Evolutionary conservation across 1,284 basidiomycete genomes (phyloP).

Genomic region (Sanguinoderma infundibulare): DNA sequence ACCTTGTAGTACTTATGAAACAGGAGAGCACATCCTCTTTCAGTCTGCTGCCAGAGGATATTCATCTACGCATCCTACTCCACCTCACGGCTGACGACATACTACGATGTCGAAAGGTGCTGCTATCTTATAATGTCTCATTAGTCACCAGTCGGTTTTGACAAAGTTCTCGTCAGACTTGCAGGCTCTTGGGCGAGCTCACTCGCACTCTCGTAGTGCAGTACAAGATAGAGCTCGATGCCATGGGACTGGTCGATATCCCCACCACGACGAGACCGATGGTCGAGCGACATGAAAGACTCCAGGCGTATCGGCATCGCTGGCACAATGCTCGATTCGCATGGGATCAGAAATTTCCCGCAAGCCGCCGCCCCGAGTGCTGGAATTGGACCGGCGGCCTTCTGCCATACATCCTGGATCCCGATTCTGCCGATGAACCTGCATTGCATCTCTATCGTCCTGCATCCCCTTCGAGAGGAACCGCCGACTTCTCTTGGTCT

Average conservation of each 20-base stretch:
- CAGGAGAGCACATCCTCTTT: neutral
- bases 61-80: neutral
- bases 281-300: neutral
- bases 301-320: neutral
- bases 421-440: neutral
- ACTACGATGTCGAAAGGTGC: neutral
- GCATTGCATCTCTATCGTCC: neutral
- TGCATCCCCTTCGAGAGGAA: neutral
- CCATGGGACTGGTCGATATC: neutral
- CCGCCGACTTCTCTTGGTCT: neutral
- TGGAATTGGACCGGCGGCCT: neutral
- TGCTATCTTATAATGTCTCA: neutral
- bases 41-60: neutral
- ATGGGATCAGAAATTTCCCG: neutral
- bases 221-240: neutral
- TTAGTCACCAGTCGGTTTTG: neutral
- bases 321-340: neutral
- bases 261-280: neutral
- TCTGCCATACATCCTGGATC: neutral
- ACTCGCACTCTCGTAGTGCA: neutral
- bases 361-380: neutral
- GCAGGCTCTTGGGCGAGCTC: neutral
- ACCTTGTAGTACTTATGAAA: neutral
- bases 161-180: neutral
- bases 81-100: constrained; percentile 2